These are phyloP conservation scores for Agaricus blazei DNA, from an alignment of 768 basidiomycete genomes.

Conservation along the genomic window DNA sequence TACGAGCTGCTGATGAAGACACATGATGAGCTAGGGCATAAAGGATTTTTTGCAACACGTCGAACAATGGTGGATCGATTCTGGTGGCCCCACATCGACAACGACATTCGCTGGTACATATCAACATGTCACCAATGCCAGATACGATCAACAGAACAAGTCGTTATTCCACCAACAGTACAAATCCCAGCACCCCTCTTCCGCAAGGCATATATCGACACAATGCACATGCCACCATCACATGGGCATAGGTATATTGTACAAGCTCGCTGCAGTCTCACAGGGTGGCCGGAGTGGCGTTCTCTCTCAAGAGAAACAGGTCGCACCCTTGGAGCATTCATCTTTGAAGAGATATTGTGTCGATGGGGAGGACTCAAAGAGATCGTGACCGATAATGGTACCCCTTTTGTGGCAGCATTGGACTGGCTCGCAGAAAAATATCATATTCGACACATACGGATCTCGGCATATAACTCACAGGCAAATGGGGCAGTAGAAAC, in stretches of 20 bases:
- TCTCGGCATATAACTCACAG: conserved; percentile 18
- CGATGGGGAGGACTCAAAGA: conserved; percentile 27
- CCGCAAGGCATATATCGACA: conserved; percentile 31
- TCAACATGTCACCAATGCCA: conserved; percentile 26
- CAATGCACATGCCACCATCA: conserved; percentile 32
- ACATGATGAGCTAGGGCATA: conserved; percentile 22
- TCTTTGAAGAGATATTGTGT: conserved; percentile 17
- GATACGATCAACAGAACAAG: conserved; percentile 15
- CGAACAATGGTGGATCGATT: conserved; percentile 18
- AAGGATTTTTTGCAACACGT: conserved; percentile 19
- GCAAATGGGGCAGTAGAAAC: conserved; percentile 29
- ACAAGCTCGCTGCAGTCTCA: conserved; percentile 29
- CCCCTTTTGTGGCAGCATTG: conserved; percentile 22
- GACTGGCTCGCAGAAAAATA: conserved; percentile 11
- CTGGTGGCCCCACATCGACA: conserved; percentile 25
- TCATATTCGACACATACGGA: conserved; percentile 28
- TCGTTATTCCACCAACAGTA: conserved; percentile 20
- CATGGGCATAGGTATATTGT: conserved; percentile 28
- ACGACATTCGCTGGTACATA: conserved; percentile 20
- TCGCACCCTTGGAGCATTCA: conserved; percentile 15
- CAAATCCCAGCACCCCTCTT: conserved; percentile 23
- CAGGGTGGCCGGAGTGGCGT: conserved; percentile 25
- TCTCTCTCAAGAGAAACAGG: conserved; percentile 24
- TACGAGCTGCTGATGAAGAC: conserved; percentile 17
- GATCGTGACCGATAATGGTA: conserved; percentile 35